phyloP scores from a whole-genome alignment of 75 land plant genomes.

The Selaginella moellendorffii region DNA sequence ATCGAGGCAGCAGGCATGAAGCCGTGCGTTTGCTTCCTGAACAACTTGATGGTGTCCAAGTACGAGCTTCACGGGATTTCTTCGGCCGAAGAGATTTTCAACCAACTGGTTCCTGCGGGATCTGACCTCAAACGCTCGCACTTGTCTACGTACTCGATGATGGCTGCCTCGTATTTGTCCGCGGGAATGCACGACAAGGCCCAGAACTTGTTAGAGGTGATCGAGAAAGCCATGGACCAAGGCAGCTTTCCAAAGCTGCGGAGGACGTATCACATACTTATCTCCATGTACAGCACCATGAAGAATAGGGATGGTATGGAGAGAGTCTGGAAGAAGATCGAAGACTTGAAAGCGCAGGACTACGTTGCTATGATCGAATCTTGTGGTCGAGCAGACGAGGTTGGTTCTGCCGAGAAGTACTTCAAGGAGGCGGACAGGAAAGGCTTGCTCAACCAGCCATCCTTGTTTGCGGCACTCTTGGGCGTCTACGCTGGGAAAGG shows the following conservation, averaged over 20 bases:
- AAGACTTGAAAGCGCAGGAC: neutral
- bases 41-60: neutral
- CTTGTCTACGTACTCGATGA: neutral
- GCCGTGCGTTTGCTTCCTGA: neutral
- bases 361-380: neutral
- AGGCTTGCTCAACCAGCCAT: neutral
- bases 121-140: neutral
- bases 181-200: neutral
- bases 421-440: neutral
- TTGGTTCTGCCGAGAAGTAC: neutral
- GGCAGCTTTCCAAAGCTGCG: neutral
- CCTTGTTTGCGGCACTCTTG: neutral
- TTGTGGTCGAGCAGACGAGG: neutral
- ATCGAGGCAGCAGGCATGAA: neutral
- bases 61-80: neutral
- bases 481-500: neutral
- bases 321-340: neutral
- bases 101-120: neutral
- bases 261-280: neutral
- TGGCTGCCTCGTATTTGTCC: neutral
- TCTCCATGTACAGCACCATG: neutral
- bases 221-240: neutral
- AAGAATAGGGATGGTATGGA: neutral
- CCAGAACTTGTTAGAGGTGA: neutral
- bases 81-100: neutral